Evolutionary conservation across 495 filamentous ascomycete genomes (phyloP).

Genomic region (Penicillium turbatum): DNA sequence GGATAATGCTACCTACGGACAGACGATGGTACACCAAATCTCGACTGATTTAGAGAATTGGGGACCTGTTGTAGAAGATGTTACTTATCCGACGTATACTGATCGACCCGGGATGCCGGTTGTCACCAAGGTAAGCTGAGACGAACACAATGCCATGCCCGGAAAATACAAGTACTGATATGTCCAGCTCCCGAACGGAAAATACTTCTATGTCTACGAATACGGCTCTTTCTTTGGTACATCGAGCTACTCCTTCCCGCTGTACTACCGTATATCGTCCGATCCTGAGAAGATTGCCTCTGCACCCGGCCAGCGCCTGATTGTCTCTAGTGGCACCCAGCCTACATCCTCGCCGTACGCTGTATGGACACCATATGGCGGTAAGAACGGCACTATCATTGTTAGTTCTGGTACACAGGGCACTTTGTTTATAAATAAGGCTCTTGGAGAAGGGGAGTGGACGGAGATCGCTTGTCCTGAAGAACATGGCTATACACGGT

Average conservation of each 20-base stretch:
- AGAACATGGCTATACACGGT: slow-evolving; percentile 46
- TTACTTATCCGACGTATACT: slow-evolving; percentile 48
- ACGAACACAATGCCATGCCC: no score
- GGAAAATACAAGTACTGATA: neutral
- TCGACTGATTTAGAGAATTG: slow-evolving; percentile 54
- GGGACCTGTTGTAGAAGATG: slow-evolving; percentile 57
- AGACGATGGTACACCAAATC: slow-evolving; percentile 61
- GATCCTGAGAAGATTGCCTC: slow-evolving; percentile 51
- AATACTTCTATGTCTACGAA: slow-evolving; percentile 62
- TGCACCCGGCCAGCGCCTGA: slow-evolving; percentile 38
- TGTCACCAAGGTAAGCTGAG: slow-evolving; percentile 36
- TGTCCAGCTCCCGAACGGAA: slow-evolving; percentile 50
- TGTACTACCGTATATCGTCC: slow-evolving; percentile 53
- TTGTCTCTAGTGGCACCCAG: slow-evolving; percentile 43
- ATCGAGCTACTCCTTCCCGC: slow-evolving; percentile 45
- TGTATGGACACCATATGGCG: slow-evolving; percentile 51
- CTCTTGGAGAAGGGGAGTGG: slow-evolving; percentile 55
- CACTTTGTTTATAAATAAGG: slow-evolving; percentile 56
- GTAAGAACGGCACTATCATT: slow-evolving; percentile 54
- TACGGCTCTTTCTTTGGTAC: slow-evolving; percentile 51
- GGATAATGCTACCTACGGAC: slow-evolving; percentile 54
- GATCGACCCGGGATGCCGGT: slow-evolving; percentile 65
- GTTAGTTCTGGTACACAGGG: slow-evolving; percentile 48
- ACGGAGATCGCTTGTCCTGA: slow-evolving; percentile 46
- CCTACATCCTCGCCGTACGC: slow-evolving; percentile 55